Percentiles rank a stretch among this genome's conserved stretches.
Evolutionary conservation across 441 rosid species (phyloP).

Genomic region (Adansonia madagascariensis): DNA sequence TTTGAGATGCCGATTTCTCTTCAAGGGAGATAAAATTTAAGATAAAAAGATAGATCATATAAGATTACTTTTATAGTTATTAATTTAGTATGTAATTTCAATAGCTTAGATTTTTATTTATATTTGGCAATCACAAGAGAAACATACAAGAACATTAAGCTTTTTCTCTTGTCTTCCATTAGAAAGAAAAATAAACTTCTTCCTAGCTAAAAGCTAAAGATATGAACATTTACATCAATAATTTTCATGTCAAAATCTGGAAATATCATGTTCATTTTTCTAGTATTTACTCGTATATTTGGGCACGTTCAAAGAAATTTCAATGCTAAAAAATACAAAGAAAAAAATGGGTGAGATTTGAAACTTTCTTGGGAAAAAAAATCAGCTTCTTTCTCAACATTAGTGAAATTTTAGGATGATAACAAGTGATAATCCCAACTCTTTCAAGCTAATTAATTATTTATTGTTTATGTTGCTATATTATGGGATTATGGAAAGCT

Average conservation of each 20-base stretch:
- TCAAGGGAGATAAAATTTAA: no score
- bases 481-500: neutral
- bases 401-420: neutral
- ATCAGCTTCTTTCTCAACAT: neutral
- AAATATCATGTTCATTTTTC: neutral
- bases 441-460: neutral
- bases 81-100: neutral
- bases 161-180: neutral
- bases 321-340: no score
- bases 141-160: neutral
- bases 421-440: no score
- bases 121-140: neutral
- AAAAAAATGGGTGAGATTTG: neutral
- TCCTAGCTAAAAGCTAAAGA: constrained; percentile 11
- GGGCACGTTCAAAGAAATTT: neutral
- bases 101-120: neutral
- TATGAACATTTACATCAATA: neutral
- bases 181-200: neutral
- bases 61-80: neutral
- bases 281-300: neutral
- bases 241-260: neutral
- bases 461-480: neutral
- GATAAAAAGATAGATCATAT: no score
- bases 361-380: neutral
- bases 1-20: no score